Conservation (phyloP, 768 basidiomycete species). For the Phallus indusiatus region DNA sequence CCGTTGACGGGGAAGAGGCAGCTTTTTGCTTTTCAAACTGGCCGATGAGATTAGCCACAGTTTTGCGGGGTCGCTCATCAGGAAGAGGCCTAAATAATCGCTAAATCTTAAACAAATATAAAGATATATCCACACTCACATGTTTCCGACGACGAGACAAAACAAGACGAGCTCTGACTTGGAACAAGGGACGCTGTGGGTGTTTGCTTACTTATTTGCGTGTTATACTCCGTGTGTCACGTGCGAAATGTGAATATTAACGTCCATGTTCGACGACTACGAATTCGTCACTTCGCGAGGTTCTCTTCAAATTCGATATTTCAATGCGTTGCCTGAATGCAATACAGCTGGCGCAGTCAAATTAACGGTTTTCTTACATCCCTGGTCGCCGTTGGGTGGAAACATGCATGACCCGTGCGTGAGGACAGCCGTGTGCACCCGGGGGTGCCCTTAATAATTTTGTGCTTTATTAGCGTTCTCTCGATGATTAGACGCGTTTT, state of each 20-base stretch:
- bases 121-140: background rate
- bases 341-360: background rate
- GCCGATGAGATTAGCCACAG: constrained; percentile 86
- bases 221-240: background rate
- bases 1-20: constrained; percentile 27
- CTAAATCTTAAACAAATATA: background rate
- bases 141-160: background rate
- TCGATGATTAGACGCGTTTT: constrained; percentile 27
- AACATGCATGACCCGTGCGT: constrained; percentile 76
- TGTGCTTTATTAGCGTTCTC: constrained; percentile 21
- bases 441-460: background rate
- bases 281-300: constrained; percentile 9
- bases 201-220: background rate
- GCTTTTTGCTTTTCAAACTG: constrained; percentile 75
- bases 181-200: background rate
- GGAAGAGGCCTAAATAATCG: constrained; percentile 58
- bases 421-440: constrained; percentile 22
- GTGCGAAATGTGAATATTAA: background rate
- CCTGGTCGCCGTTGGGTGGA: constrained; percentile 82
- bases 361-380: constrained; percentile 62
- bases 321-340: background rate
- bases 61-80: constrained; percentile 80
- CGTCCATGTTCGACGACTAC: background rate
- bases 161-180: background rate
- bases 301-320: constrained; percentile 5